These are phyloP conservation scores for Kodamaea kaohsiungensis DNA, from an alignment of 805 yeast species.

Conservation along the genomic window DNA sequence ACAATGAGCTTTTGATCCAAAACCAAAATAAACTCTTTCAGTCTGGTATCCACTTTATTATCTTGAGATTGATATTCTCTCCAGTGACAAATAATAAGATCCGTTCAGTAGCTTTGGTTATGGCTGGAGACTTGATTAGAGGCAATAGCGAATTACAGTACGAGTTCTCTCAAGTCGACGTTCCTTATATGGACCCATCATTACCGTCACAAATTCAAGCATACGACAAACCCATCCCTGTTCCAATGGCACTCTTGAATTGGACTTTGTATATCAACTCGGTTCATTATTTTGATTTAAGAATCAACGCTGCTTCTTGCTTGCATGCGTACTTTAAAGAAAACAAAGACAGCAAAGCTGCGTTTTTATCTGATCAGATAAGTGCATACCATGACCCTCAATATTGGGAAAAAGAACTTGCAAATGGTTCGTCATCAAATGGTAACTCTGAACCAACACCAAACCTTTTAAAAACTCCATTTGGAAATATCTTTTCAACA, in stretches of 20 bases:
- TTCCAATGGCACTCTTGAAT: conserved; percentile 68
- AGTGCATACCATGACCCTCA: conserved; percentile 29
- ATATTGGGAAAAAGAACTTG: conserved; percentile 23
- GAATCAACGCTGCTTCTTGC: conserved; percentile 70
- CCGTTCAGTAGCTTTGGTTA: conserved; percentile 66
- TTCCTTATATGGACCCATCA: conserved; percentile 85
- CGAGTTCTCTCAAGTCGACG: conserved; percentile 79
- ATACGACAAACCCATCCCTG: conserved; percentile 54
- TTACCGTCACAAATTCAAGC: conserved; percentile 45
- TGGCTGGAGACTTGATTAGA: conserved; percentile 76
- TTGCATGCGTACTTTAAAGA: conserved; percentile 67
- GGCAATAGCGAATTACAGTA: conserved; percentile 67
- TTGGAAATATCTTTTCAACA: conserved; percentile 66
- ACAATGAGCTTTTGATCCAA: conserved; percentile 58
- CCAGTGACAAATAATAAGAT: conserved; percentile 62
- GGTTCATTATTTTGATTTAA: conserved; percentile 78
- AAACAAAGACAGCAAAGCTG: conserved; percentile 59
- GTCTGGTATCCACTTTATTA: conserved; percentile 64
- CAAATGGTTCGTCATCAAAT: conserved; percentile 8
- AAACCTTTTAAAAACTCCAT: conserved; percentile 12
- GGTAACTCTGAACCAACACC: conserved; percentile 4
- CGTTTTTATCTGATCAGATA: conserved; percentile 70
- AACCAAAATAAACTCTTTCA: conserved; percentile 64
- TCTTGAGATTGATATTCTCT: conserved; percentile 70
- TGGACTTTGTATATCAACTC: conserved; percentile 84